Percentiles rank a stretch among this genome's conserved stretches.
Conservation (phyloP, 1,284 basidiomycete genomes). For the Sphaerobolus stellatus region DNA sequence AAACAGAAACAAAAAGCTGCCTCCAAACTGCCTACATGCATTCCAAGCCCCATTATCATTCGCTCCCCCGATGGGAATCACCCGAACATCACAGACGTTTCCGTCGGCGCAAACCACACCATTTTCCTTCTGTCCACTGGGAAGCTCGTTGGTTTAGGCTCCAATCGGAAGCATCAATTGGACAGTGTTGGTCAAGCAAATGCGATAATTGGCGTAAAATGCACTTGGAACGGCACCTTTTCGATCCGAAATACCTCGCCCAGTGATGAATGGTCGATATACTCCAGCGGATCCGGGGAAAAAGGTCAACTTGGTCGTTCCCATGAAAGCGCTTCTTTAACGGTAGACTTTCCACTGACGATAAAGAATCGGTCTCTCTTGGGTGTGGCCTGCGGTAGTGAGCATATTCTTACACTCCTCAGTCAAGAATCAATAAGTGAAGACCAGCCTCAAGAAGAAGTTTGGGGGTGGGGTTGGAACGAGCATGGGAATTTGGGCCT, state of each 20-base stretch:
- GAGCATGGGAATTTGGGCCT: constrained; percentile 89
- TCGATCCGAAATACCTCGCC: constrained; percentile 31
- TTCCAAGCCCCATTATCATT: constrained; percentile 8
- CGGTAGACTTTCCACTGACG: constrained; percentile 40
- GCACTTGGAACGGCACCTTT: constrained; percentile 87
- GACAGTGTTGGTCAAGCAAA: constrained; percentile 32
- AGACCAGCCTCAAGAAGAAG: constrained; percentile 32
- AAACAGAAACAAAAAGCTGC: neutral
- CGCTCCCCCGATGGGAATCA: constrained; percentile 32
- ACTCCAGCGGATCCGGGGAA: constrained; percentile 62
- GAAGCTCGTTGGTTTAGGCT: constrained; percentile 54
- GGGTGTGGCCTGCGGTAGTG: constrained; percentile 69
- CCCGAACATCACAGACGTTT: constrained; percentile 23
- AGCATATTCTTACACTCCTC: constrained; percentile 66
- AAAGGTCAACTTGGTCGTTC: constrained; percentile 70
- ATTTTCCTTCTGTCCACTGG: constrained; percentile 55
- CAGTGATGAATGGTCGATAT: constrained; percentile 25
- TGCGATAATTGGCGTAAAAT: constrained; percentile 41
- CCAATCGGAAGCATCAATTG: constrained; percentile 70
- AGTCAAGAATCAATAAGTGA: constrained; percentile 13
- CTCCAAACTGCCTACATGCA: constrained; percentile 34
- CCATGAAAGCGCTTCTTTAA: constrained; percentile 13
- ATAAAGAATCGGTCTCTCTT: constrained; percentile 19
- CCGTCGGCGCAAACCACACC: constrained; percentile 73
- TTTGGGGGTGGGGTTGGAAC: constrained; percentile 93